Conservation (phyloP, 768 basidiomycete species). For the Kwoniella sp. region DNA sequence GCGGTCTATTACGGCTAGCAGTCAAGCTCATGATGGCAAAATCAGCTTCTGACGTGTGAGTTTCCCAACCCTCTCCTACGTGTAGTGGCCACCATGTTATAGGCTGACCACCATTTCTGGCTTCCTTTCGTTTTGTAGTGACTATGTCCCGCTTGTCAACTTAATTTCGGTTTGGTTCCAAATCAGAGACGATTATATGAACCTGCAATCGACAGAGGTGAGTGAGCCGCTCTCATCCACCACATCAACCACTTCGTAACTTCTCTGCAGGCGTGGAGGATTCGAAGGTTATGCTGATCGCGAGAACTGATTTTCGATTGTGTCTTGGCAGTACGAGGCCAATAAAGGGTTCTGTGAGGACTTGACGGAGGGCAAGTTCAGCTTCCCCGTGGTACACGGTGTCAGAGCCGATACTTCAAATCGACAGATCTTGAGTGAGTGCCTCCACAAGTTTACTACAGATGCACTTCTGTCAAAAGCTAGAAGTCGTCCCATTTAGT, state of each 20-base stretch:
- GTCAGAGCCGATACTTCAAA: conserved; percentile 76
- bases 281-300: too few species aligned
- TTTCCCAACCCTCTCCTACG: not conserved
- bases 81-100: not conserved
- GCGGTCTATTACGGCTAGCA: conserved; percentile 85
- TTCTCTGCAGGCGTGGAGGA: too few species aligned
- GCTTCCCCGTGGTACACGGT: conserved; percentile 90
- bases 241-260: not conserved
- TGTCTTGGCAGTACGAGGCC: conserved; percentile 66
- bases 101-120: not conserved
- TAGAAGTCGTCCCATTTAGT: too few species aligned
- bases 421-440: conserved; percentile 78
- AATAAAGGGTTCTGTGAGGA: conserved; percentile 83
- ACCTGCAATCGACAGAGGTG: conserved; percentile 82
- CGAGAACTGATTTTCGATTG: not conserved
- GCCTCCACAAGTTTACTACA: not conserved
- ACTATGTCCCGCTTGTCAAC: conserved; percentile 90
- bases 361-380: conserved; percentile 94
- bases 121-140: conserved; percentile 59
- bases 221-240: conserved; percentile 26
- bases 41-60: conserved; percentile 56
- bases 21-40: conserved; percentile 94
- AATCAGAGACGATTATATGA: conserved; percentile 97
- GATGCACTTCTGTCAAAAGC: too few species aligned
- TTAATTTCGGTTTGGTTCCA: conserved; percentile 94